Evolutionary conservation across 176 grass and related monocot genomes (phyloP), one percentile per base, ranked within the genome.

Genomic region (Leersia perrieri): DNA sequence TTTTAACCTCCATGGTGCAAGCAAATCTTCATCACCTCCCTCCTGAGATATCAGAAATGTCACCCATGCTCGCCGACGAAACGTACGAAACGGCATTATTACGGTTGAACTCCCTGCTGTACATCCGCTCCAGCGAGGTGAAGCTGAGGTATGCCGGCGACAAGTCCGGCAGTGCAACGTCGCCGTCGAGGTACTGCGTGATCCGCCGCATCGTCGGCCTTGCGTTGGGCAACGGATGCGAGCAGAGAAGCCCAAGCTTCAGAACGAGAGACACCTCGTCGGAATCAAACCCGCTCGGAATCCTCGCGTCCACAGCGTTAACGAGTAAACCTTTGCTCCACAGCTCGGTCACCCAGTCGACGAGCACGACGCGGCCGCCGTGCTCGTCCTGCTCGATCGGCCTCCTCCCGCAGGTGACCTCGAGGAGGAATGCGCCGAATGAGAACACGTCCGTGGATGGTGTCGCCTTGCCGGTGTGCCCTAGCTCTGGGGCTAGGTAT

Each of bases 151-250:
- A 51, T 20, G 76, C 27, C 26, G 70, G 63, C 2, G 89, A 77
- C 40, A 91, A 8, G 27, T 85, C 80, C 1, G 90, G 65, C 12
- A 89, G 75, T 11, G 22, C 2, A 20, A 42, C n/a, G 0, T 86
- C 75, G 3, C 86, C 79, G 32, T 89, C 76, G 32, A 92, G 80
- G 72, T 73, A 87, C 53, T 81, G 75, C 47, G 72, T 72, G 75
- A 89, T 84, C 25, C 81, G 76, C 22, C 83, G 68, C 71, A 89
- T 89, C 26, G 80, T 87, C 5, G 87, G 90, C 71, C 90, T 89
- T 5, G 64, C 47, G 3, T 27, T 18, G 3, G 91, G 84, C 15
- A 81, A 66, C 0, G 90, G 82, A 7, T 89, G 87, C 2, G 83
- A 89, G 71, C 87, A 92, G 1, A 89, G 2, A 25, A 92, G 2